Evolutionary conservation across 805 yeast species (phyloP).

Genomic region (Millerozyma miso): DNA sequence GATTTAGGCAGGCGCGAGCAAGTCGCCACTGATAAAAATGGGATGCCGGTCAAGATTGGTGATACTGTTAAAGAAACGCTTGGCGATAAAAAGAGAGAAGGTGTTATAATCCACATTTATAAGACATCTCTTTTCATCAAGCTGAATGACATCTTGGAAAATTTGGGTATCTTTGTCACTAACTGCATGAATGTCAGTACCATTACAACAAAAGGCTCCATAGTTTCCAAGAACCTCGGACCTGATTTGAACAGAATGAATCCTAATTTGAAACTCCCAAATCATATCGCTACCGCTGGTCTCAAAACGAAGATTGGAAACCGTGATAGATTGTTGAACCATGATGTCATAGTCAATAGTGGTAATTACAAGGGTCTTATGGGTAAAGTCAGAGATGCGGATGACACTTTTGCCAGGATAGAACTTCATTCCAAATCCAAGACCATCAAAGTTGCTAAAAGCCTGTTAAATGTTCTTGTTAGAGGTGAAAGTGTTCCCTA

Average conservation of each 20-base stretch:
- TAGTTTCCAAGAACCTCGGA: slow-evolving; percentile 48
- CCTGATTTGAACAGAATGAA: slow-evolving; percentile 83
- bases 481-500: slow-evolving; percentile 73
- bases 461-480: slow-evolving; percentile 66
- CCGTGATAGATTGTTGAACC: slow-evolving; percentile 76
- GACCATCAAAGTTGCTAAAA: slow-evolving; percentile 77
- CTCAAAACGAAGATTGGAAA: slow-evolving; percentile 57
- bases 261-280: slow-evolving; percentile 69
- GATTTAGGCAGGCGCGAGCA: slow-evolving; percentile 62
- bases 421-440: slow-evolving; percentile 92
- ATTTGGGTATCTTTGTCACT: slow-evolving; percentile 87
- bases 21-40: slow-evolving; percentile 81
- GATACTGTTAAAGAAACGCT: slow-evolving; percentile 82
- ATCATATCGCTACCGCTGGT: slow-evolving; percentile 40
- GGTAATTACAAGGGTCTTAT: slow-evolving; percentile 95
- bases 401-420: slow-evolving; percentile 85
- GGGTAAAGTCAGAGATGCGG: slow-evolving; percentile 92
- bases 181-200: slow-evolving; percentile 74
- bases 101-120: slow-evolving; percentile 81
- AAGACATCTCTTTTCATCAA: slow-evolving; percentile 75
- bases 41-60: slow-evolving; percentile 81
- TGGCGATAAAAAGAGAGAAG: slow-evolving; percentile 74
- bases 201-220: slow-evolving; percentile 76
- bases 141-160: slow-evolving; percentile 74
- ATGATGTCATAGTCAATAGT: slow-evolving; percentile 78